These are phyloP conservation scores for Podila epigama DNA, from an alignment of 192 early-diverging fungal species.

Conservation along the genomic window DNA sequence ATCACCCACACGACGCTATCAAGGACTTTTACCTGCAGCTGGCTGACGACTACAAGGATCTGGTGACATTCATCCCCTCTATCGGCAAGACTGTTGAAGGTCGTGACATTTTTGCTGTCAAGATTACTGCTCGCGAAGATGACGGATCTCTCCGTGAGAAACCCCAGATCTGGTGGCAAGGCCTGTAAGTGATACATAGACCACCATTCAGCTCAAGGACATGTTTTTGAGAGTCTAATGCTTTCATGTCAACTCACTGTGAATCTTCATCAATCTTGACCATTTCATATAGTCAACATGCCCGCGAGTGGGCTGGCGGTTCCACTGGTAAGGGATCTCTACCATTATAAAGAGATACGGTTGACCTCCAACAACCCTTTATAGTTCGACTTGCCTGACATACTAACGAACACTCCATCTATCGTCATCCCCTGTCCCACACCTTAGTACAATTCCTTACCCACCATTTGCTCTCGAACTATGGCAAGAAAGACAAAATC, in stretches of 20 bases:
- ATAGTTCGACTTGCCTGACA: too few relatives aligned
- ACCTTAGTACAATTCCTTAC: constrained; percentile 56
- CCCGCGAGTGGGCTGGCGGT: constrained; percentile 65
- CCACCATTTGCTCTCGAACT: constrained; percentile 47
- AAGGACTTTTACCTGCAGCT: constrained; percentile 56
- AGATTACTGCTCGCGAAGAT: constrained; percentile 51
- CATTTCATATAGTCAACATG: constrained; percentile 50
- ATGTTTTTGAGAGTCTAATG: too few relatives aligned
- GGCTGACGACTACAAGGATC: constrained; percentile 51
- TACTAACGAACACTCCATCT: too few relatives aligned
- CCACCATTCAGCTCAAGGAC: too few relatives aligned
- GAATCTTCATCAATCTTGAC: too few relatives aligned
- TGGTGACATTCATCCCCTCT: constrained; percentile 62
- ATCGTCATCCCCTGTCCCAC: neutral
- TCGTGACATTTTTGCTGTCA: constrained; percentile 66
- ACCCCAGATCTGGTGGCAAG: constrained; percentile 51
- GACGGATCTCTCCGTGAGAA: constrained; percentile 33
- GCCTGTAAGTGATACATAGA: constrained; percentile 24
- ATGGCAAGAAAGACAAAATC: constrained; percentile 42
- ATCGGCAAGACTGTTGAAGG: constrained; percentile 65
- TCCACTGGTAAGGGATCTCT: constrained; percentile 27
- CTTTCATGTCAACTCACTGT: too few relatives aligned
- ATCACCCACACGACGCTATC: constrained; percentile 57
- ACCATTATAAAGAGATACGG: neutral
- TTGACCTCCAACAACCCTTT: neutral